Conservation (phyloP, 768 basidiomycete species). For the Boletales sp. region DNA sequence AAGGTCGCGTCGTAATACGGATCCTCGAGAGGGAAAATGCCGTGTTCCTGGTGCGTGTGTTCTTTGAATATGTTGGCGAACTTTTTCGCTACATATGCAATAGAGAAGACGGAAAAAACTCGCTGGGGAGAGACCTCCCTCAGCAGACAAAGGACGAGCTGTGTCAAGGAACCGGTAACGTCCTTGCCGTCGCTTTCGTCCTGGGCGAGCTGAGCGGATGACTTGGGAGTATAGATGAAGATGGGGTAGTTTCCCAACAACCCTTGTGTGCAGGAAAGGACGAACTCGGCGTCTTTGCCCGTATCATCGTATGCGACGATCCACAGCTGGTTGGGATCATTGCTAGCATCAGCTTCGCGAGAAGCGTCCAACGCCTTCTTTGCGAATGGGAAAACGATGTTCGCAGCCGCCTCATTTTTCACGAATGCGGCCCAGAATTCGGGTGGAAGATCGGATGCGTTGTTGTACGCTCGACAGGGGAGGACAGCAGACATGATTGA, state of each 20-base stretch:
- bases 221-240: constrained; percentile 55
- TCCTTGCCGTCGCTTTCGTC: constrained; percentile 15
- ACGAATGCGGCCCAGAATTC: constrained; percentile 30
- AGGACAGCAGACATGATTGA: constrained; percentile 17
- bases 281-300: constrained; percentile 27
- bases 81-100: constrained; percentile 38
- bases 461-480: constrained; percentile 3
- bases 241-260: constrained; percentile 59
- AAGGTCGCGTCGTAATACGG: constrained; percentile 65
- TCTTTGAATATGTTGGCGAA: constrained; percentile 51
- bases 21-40: constrained; percentile 24
- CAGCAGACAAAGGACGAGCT: constrained; percentile 41
- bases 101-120: constrained; percentile 66
- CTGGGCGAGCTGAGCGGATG: constrained; percentile 33
- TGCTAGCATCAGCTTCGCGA: neutral
- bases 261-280: constrained; percentile 59
- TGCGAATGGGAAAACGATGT: constrained; percentile 41
- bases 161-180: constrained; percentile 38
- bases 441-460: constrained; percentile 14
- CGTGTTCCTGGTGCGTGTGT: constrained; percentile 8
- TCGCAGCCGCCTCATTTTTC: constrained; percentile 32
- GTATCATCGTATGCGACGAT: constrained; percentile 23
- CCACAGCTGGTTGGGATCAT: constrained; percentile 25
- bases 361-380: constrained; percentile 18
- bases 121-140: constrained; percentile 35